Base-by-base conservation (phyloP, 169 alveolate genomes). In the Plasmodium sp. region DNA sequence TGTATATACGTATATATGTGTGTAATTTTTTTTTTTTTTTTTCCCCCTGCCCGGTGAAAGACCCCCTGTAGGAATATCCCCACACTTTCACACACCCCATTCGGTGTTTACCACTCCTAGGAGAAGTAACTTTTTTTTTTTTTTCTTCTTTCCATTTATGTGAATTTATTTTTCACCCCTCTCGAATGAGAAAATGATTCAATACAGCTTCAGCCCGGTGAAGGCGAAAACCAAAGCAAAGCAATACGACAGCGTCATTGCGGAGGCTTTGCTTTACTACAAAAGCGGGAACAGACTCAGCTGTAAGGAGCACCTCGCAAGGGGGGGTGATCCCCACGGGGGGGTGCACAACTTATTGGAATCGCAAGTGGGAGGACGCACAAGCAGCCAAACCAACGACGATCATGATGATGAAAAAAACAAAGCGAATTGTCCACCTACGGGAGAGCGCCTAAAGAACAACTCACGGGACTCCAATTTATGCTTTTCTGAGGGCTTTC, bases 201-300 rank as follows among this genome's bases (percentile, higher is more conserved):
- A 84, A n/a, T 33, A 71, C n/a, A 84, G 33, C 9, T 27, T 83
- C 51, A 54, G 9, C 74, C 54, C 77, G 3, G 79, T 45, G 81
- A 83, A 56, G 4, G 83, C 27, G 43, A 71, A 84, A 71, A 84
- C 41, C 39, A 27, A 67, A 39, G 18, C 18, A 34, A 85, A 85
- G 3, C 85, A 85, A 10, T 85, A 74, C 67, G 93, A 85, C 71
- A 36, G 67, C 67, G 43, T 75, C 41, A 67, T 85, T 6, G 16
- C 72, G 41, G 84, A 74, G 33, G 79, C 93, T 7, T 54, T 85
- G 67, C 6, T 16, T 45, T 67, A 54, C 41, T 85, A 85, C 51
- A 85, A 75, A 41, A 85, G 80, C n/a, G 36, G 54, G 4, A 41
- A 81, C 77, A 33, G 71, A n/a, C 22, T 71, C 39, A 34, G 67